Conservation (phyloP, 2,329 filamentous ascomycete genomes). For the Neophaeococcomyces aloes region DNA sequence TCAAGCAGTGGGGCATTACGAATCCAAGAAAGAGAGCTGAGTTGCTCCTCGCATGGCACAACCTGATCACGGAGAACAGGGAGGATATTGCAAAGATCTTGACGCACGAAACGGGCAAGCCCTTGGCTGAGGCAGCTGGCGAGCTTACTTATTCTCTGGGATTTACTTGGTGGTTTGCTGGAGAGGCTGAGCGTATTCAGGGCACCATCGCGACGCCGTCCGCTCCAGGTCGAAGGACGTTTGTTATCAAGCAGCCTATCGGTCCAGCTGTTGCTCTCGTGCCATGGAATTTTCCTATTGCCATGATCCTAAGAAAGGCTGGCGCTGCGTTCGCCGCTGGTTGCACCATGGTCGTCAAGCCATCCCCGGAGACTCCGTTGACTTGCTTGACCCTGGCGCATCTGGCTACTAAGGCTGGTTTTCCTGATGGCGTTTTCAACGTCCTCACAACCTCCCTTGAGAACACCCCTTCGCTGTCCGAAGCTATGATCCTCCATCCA, state of each 20-base stretch:
- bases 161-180: slow-evolving; percentile 50
- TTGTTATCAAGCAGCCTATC: slow-evolving; percentile 66
- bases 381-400: slow-evolving; percentile 44
- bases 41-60: slow-evolving; percentile 55
- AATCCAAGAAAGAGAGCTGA: slow-evolving; percentile 53
- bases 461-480: slow-evolving; percentile 31
- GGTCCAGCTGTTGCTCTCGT: slow-evolving; percentile 59
- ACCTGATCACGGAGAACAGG: slow-evolving; percentile 50
- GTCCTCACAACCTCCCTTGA: slow-evolving; percentile 45
- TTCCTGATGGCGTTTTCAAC: slow-evolving; percentile 50
- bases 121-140: slow-evolving; percentile 42
- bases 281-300: slow-evolving; percentile 63
- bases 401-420: slow-evolving; percentile 45
- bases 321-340: slow-evolving; percentile 59
- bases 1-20: slow-evolving; percentile 48
- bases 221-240: slow-evolving; percentile 51
- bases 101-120: slow-evolving; percentile 52
- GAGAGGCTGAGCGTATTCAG: slow-evolving; percentile 52
- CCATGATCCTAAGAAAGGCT: slow-evolving; percentile 58
- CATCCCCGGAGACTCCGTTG: slow-evolving; percentile 57
- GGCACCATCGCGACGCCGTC: slow-evolving; percentile 50
- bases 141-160: slow-evolving; percentile 47
- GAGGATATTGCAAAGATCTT: slow-evolving; percentile 55
- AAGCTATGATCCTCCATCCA: slow-evolving; percentile 46
- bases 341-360: slow-evolving; percentile 64